Evolutionary conservation across 306 rosid genomes (phyloP).

Genomic region (Gynostemma pentaphyllum): DNA sequence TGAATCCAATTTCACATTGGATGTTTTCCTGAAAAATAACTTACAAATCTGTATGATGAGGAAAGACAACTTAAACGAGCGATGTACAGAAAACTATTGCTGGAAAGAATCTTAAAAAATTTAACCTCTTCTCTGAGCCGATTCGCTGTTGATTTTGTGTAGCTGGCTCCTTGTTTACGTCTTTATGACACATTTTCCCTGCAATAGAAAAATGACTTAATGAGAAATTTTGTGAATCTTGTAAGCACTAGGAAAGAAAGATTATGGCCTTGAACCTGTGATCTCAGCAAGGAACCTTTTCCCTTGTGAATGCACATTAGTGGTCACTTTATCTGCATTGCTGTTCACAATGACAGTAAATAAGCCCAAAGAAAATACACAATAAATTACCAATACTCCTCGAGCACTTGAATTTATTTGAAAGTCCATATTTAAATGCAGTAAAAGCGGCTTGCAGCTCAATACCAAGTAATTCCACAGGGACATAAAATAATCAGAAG

Average conservation of each 20-base stretch:
- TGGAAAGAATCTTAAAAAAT: conserved; percentile 4
- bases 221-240: conserved; percentile 9
- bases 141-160: conserved; percentile 25
- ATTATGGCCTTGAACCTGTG: conserved; percentile 36
- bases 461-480: not conserved
- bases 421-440: not conserved
- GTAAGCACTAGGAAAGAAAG: conserved; percentile 4
- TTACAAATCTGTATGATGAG: not conserved
- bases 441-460: not conserved
- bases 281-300: conserved; percentile 73
- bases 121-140: conserved; percentile 47
- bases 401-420: not conserved
- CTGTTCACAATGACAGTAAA: conserved; percentile 23
- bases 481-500: not conserved
- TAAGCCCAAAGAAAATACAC: not conserved
- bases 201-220: conserved; percentile 19
- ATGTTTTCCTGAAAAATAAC: conserved; percentile 49
- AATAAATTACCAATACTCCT: not conserved
- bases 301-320: conserved; percentile 73
- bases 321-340: conserved; percentile 83
- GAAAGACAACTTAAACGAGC: not conserved
- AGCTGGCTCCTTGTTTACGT: conserved; percentile 20
- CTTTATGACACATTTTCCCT: conserved; percentile 31
- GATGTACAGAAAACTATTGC: not conserved
- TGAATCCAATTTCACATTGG: conserved; percentile 21